Conservation (phyloP, 2,329 filamentous ascomycete species). For the Byssochlamys sp. region DNA sequence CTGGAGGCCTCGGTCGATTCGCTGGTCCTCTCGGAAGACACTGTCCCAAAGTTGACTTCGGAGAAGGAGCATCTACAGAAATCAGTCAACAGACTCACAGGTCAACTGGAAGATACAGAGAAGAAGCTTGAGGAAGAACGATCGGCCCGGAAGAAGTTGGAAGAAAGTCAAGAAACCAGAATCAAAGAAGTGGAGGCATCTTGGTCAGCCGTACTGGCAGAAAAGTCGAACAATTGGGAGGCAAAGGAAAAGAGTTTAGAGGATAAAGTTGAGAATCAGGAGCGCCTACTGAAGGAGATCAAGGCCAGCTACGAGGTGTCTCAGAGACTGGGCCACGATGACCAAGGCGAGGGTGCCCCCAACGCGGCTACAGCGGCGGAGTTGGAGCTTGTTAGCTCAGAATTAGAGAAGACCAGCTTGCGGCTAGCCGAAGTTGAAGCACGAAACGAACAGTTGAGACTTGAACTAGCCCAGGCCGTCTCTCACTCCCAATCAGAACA, state of each 20-base stretch:
- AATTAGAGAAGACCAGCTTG: constrained; percentile 79
- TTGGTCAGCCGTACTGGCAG: constrained; percentile 79
- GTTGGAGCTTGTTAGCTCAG: constrained; percentile 83
- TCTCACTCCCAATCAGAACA: constrained; percentile 57
- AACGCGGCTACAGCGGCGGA: constrained; percentile 74
- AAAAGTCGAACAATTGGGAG: constrained; percentile 94
- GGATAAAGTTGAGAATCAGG: constrained; percentile 90
- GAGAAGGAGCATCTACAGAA: constrained; percentile 84
- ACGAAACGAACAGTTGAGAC: constrained; percentile 81
- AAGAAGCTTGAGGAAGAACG: constrained; percentile 69
- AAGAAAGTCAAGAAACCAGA: constrained; percentile 65
- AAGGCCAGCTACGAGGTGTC: constrained; percentile 97
- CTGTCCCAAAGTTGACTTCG: constrained; percentile 73
- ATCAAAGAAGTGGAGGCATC: constrained; percentile 84
- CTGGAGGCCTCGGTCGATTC: constrained; percentile 94
- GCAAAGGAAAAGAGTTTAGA: constrained; percentile 83
- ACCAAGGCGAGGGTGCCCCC: constrained; percentile 51
- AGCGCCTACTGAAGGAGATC: constrained; percentile 81
- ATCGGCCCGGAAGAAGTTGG: constrained; percentile 60
- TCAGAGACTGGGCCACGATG: constrained; percentile 69
- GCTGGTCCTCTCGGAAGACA: constrained; percentile 83
- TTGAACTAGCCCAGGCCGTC: constrained; percentile 82
- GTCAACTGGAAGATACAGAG: constrained; percentile 76
- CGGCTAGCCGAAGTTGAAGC: constrained; percentile 84
- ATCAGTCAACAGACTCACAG: constrained; percentile 63